A percentile compares a stretch with the other conserved stretches of the same genome.
Evolutionary conservation across 164 flowering plant species (phyloP).

Genomic region (Tinospora cordifolia): DNA sequence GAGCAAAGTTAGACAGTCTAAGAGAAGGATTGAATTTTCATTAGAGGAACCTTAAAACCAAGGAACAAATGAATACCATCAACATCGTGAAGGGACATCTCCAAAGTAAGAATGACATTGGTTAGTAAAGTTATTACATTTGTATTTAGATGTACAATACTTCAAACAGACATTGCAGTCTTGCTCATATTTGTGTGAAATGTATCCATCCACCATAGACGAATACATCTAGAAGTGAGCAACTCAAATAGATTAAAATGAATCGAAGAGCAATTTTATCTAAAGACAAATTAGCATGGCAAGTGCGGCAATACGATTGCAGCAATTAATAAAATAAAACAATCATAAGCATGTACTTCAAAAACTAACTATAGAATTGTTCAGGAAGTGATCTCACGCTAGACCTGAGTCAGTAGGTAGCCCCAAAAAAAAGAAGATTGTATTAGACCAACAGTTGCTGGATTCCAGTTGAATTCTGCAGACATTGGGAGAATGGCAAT

Average conservation of each 20-base stretch:
- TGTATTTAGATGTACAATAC: no score
- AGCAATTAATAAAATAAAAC: not conserved
- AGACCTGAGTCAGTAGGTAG: conserved; percentile 87
- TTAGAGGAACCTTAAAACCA: no score
- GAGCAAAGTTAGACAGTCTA: no score
- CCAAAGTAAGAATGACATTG: no score
- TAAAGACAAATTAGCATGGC: not conserved
- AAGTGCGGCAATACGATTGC: not conserved
- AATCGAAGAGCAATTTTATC: not conserved
- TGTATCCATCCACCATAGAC: no score
- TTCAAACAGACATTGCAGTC: no score
- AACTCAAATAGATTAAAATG: not conserved
- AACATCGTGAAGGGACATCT: no score
- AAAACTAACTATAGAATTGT: not conserved
- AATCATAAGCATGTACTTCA: not conserved
- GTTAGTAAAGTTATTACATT: no score
- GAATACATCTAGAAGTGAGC: not conserved
- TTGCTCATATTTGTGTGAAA: no score
- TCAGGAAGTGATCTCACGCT: not conserved
- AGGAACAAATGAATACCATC: no score
- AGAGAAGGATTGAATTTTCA: no score
- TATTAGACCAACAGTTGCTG: conserved; percentile 94
- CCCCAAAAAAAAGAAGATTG: conserved; percentile 99
- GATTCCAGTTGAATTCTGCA: conserved; percentile 84
- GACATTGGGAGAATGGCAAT: conserved; percentile 98